A percentile compares a stretch with the other conserved stretches of the same genome.
Conservation (phyloP, 768 basidiomycete species). For the Suillus alpinus region DNA sequence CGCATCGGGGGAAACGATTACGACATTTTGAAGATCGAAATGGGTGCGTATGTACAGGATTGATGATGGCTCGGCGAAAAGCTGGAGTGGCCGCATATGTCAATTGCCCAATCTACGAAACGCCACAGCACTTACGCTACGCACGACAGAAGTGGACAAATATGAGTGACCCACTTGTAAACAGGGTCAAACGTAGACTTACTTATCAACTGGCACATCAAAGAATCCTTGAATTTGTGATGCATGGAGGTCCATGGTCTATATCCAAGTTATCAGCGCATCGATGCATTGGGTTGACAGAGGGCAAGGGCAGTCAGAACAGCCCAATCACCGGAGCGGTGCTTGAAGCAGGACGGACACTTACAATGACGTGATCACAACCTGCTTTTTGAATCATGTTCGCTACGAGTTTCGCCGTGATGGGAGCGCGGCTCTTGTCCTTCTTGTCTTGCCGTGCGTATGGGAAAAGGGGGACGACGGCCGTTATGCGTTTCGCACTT, state of each 20-base stretch:
- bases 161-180: constrained; percentile 14
- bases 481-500: constrained; percentile 96
- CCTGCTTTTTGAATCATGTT: constrained; percentile 94
- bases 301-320: background rate
- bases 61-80: constrained; percentile 94
- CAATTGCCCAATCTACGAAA: constrained; percentile 13
- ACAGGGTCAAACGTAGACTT: constrained; percentile 36
- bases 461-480: constrained; percentile 96
- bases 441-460: constrained; percentile 99
- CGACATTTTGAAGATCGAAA: constrained; percentile 79
- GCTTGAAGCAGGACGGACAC: constrained; percentile 28
- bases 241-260: constrained; percentile 99
- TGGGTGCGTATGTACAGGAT: constrained; percentile 93
- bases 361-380: constrained; percentile 94
- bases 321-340: background rate
- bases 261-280: constrained; percentile 8
- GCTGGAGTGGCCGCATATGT: constrained; percentile 40
- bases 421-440: constrained; percentile 97
- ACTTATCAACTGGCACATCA: constrained; percentile 99
- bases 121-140: constrained; percentile 47
- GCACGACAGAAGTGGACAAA: constrained; percentile 3
- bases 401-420: constrained; percentile 96
- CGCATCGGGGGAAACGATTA: constrained; percentile 97
- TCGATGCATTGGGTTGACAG: background rate
- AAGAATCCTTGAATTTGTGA: constrained; percentile 99